Percentiles rank a stretch among this genome's conserved stretches.
phyloP scores from a whole-genome alignment of 2,329 filamentous ascomycete species.

The Periconia sp. region DNA sequence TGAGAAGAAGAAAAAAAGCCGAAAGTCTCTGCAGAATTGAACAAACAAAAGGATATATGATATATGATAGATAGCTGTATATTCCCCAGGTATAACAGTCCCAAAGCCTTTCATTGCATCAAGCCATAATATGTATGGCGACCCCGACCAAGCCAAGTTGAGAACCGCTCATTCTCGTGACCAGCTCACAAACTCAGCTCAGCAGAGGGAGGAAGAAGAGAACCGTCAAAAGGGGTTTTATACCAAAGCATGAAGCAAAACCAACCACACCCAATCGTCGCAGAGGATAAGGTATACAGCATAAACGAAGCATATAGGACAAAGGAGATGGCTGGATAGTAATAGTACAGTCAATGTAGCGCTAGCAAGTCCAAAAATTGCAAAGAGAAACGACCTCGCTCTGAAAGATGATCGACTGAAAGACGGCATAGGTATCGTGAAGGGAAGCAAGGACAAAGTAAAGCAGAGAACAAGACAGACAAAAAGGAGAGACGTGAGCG shows the following conservation, averaged over 20 bases:
- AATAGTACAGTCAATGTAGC: background rate
- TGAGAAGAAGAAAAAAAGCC: too few relatives aligned
- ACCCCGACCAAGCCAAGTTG: too few relatives aligned
- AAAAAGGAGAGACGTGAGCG: slow-evolving; percentile 2
- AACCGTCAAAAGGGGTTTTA: background rate
- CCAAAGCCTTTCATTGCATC: too few relatives aligned
- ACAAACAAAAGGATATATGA: too few relatives aligned
- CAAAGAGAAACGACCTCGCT: background rate
- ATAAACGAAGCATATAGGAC: background rate
- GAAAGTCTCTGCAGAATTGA: too few relatives aligned
- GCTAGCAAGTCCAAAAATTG: background rate
- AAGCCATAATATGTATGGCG: too few relatives aligned
- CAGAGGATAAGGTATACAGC: background rate
- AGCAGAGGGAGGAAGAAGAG: background rate
- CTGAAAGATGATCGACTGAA: background rate
- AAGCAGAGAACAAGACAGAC: background rate
- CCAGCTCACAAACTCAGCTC: too few relatives aligned
- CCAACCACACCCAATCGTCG: too few relatives aligned
- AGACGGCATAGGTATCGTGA: background rate
- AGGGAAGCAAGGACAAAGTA: background rate
- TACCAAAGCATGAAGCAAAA: too few relatives aligned
- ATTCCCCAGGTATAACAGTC: too few relatives aligned
- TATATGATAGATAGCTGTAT: too few relatives aligned
- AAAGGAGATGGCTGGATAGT: background rate
- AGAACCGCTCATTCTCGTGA: too few relatives aligned